phyloP scores from a whole-genome alignment of 2,329 filamentous ascomycete species.

The Penicillium sp. region DNA sequence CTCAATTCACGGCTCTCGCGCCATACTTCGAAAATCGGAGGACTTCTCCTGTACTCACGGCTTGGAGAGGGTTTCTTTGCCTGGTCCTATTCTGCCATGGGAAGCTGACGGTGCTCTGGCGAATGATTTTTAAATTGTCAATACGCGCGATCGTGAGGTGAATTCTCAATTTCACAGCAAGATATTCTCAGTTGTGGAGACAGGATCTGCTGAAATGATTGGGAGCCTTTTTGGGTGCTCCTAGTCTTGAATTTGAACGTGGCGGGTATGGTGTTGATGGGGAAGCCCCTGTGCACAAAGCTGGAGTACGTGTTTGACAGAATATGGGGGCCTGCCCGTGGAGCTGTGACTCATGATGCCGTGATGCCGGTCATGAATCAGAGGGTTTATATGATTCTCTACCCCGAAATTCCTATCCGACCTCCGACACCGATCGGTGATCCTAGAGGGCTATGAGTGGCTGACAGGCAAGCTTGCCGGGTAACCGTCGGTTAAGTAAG shows the following conservation, averaged over 20 bases:
- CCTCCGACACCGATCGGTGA: constrained; percentile 8
- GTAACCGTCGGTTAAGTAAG: constrained; percentile 19
- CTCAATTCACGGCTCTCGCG: neutral
- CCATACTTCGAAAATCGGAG: neutral
- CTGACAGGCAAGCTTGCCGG: constrained; percentile 10
- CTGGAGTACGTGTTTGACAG: too few relatives aligned
- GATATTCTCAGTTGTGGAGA: neutral
- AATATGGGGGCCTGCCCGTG: neutral
- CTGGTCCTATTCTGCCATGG: neutral
- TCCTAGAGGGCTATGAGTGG: constrained; percentile 5
- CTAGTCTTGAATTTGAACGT: neutral
- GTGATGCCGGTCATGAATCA: neutral
- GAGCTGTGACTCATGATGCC: neutral
- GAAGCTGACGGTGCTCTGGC: neutral
- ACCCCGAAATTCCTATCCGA: constrained; percentile 17
- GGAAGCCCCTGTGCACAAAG: neutral
- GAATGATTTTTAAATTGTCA: neutral
- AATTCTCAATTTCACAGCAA: neutral
- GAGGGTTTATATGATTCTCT: neutral
- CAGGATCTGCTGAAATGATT: neutral
- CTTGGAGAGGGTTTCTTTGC: neutral
- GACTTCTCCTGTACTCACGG: neutral
- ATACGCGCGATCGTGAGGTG: neutral
- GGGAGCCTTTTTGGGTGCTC: neutral
- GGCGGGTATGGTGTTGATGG: neutral